A percentile compares a stretch with the other conserved stretches of the same genome.
phyloP scores from a whole-genome alignment of 345 rosid species.

The Eucalyptus leucophloia region DNA sequence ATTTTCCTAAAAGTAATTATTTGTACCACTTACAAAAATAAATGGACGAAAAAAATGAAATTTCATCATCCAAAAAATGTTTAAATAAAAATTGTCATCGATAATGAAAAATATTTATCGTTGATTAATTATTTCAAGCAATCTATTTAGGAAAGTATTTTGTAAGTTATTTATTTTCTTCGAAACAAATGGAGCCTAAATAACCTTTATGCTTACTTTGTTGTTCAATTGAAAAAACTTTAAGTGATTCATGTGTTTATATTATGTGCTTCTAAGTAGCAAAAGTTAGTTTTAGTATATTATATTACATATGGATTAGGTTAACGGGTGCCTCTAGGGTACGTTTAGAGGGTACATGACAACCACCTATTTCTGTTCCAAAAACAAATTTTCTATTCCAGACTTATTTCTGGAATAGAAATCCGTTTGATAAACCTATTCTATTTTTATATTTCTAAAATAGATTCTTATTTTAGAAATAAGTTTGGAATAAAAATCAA shows the following conservation, averaged over 20 bases:
- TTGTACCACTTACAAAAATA: background rate
- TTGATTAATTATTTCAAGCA: background rate
- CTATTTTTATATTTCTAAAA: too few species aligned
- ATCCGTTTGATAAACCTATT: too few species aligned
- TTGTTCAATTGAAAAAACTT: background rate
- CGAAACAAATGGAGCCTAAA: background rate
- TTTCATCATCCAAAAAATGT: too few species aligned
- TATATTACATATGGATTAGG: background rate
- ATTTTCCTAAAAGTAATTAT: background rate
- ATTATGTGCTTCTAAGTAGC: background rate
- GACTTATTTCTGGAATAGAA: too few species aligned
- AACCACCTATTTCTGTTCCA: too few species aligned
- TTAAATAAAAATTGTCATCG: too few species aligned
- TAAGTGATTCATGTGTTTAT: background rate
- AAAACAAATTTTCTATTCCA: too few species aligned
- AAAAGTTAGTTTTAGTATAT: background rate
- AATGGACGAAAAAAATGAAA: too few species aligned
- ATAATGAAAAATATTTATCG: background rate
- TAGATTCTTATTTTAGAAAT: too few species aligned
- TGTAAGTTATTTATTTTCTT: background rate
- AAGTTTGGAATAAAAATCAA: too few species aligned
- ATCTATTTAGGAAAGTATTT: background rate
- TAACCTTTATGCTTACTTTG: background rate
- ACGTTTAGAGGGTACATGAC: too few species aligned
- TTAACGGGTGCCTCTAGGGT: background rate